Conservation (phyloP, 2,329 filamentous ascomycete species). For the Pestalotiopsis sp. region DNA sequence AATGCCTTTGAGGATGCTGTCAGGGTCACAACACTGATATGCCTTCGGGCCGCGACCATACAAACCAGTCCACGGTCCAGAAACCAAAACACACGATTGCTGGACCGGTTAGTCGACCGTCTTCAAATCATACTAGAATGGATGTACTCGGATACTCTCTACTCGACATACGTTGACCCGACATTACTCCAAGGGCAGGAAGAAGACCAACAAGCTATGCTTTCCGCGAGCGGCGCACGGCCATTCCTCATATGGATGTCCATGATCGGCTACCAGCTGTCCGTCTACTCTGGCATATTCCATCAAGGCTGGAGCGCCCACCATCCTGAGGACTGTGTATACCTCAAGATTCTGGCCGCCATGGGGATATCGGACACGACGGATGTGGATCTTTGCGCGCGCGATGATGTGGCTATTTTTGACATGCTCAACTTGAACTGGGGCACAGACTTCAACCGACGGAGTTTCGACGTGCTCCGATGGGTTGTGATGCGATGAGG, state of each 20-base stretch:
- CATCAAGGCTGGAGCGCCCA: neutral
- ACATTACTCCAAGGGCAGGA: neutral
- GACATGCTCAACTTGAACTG: conserved; percentile 2
- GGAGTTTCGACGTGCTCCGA: neutral
- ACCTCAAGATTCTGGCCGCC: neutral
- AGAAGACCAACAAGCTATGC: neutral
- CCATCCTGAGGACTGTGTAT: neutral
- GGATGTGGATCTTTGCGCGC: neutral
- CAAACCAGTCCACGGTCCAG: neutral
- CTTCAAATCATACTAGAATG: neutral
- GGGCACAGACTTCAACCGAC: neutral
- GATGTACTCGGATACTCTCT: neutral
- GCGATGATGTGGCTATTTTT: neutral
- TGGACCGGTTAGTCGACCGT: neutral
- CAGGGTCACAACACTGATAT: neutral
- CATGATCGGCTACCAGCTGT: neutral
- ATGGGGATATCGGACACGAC: neutral
- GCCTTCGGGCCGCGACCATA: neutral
- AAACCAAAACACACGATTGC: neutral
- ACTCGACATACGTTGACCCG: neutral
- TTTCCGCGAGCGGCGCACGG: neutral
- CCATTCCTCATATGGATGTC: conserved; percentile 5
- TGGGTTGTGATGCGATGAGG: neutral
- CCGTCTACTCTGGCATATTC: neutral
- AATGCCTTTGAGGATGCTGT: neutral